These are phyloP conservation scores for Trichoderma sp. DNA, from an alignment of 2,329 filamentous ascomycete genomes.

Conservation along the genomic window DNA sequence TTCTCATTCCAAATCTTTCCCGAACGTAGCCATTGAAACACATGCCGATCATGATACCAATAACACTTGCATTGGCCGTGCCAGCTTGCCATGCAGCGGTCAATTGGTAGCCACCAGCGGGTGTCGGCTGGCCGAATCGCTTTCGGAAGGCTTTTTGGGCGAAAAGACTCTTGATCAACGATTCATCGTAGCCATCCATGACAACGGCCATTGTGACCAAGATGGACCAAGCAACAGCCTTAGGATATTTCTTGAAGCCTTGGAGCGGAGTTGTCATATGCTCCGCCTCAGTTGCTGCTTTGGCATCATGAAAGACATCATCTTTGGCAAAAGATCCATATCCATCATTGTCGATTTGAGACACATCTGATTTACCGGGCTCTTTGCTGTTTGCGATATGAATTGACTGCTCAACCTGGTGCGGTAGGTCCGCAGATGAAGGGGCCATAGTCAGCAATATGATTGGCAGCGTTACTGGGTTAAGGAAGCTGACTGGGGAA, in stretches of 20 bases:
- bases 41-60: not conserved
- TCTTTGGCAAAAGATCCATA: not conserved
- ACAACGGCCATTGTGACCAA: slow-evolving; percentile 38
- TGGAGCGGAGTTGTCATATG: not conserved
- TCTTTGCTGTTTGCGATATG: not conserved
- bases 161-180: slow-evolving; percentile 35
- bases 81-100: not conserved
- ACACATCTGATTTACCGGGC: not conserved
- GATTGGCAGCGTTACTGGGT: not conserved
- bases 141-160: slow-evolving; percentile 29
- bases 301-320: not conserved
- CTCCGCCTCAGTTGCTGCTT: not conserved
- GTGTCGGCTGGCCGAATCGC: not conserved
- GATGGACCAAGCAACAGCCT: slow-evolving; percentile 38
- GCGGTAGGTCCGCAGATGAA: not conserved
- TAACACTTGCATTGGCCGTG: not conserved
- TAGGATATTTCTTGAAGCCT: slow-evolving; percentile 32
- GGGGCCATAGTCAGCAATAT: not conserved
- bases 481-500: not conserved
- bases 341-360: not conserved
- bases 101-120: not conserved
- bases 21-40: not conserved
- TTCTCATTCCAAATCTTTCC: slow-evolving; percentile 39
- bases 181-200: slow-evolving; percentile 43
- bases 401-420: not conserved